Conservation (phyloP, 2,329 filamentous ascomycete genomes). For the Aaosphaeria pasadenensis region DNA sequence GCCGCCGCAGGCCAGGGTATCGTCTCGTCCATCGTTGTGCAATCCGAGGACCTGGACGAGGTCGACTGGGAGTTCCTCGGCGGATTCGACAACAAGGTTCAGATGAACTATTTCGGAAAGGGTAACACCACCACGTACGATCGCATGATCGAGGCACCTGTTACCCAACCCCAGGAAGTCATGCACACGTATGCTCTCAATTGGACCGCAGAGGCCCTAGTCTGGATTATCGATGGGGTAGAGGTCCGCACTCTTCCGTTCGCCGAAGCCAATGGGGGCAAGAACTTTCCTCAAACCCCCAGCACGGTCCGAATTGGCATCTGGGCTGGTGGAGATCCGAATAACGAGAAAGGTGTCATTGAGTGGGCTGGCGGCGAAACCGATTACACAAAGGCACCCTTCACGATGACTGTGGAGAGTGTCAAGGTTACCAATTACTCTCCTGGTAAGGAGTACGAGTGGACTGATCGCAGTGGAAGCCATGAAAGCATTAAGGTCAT, state of each 20-base stretch:
- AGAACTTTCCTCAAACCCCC: conserved; percentile 72
- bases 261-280: conserved; percentile 54
- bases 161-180: conserved; percentile 55
- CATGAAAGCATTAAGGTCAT: conserved; percentile 49
- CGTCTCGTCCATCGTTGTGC: conserved; percentile 76
- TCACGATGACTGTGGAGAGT: conserved; percentile 51
- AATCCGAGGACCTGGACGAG: conserved; percentile 82
- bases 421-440: conserved; percentile 53
- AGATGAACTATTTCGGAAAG: conserved; percentile 76
- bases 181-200: conserved; percentile 68
- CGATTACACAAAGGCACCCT: conserved; percentile 47
- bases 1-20: conserved; percentile 72
- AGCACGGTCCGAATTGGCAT: conserved; percentile 55
- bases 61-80: conserved; percentile 84
- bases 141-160: conserved; percentile 62
- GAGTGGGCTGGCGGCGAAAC: conserved; percentile 64
- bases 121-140: conserved; percentile 69
- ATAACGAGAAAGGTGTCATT: conserved; percentile 55
- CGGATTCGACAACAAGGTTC: conserved; percentile 58
- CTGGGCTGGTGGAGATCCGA: conserved; percentile 49
- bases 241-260: conserved; percentile 63
- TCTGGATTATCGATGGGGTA: conserved; percentile 68
- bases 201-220: conserved; percentile 66
- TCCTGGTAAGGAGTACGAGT: conserved; percentile 50
- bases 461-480: conserved; percentile 46